These are phyloP conservation scores for Gynandropsis gynandra DNA, from an alignment of 345 rosid species.

Conservation along the genomic window DNA sequence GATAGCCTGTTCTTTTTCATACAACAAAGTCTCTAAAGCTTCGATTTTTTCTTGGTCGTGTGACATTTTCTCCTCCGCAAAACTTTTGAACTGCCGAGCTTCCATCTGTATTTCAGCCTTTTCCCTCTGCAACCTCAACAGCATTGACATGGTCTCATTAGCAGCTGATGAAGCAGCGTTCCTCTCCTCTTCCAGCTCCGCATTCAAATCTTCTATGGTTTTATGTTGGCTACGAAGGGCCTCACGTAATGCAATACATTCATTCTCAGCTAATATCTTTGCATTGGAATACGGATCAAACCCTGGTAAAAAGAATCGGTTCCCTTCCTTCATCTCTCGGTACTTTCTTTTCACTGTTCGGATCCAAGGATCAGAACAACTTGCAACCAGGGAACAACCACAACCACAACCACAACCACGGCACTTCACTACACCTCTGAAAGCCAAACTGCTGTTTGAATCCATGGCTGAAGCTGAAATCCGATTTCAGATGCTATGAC, in stretches of 20 bases:
- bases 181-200: conserved; percentile 79
- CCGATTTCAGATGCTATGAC: conserved; percentile 19
- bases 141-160: conserved; percentile 91
- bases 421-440: conserved; percentile 38
- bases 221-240: conserved; percentile 52
- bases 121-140: conserved; percentile 85
- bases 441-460: conserved; percentile 31
- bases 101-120: conserved; percentile 94
- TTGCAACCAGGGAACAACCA: conserved; percentile 29
- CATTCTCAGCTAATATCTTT: conserved; percentile 58
- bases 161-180: conserved; percentile 83
- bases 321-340: conserved; percentile 30
- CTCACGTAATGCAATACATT: conserved; percentile 58
- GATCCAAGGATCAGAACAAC: conserved; percentile 22
- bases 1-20: conserved; percentile 72
- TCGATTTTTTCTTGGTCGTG: conserved; percentile 66
- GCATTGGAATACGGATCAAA: conserved; percentile 44
- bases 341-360: conserved; percentile 30
- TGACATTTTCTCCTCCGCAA: conserved; percentile 66
- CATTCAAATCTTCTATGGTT: conserved; percentile 46
- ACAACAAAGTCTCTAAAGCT: conserved; percentile 56
- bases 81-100: conserved; percentile 70
- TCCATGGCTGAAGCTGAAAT: conserved; percentile 41
- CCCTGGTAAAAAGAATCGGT: conserved; percentile 34
- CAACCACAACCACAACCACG: conserved; percentile 51